phyloP scores from a whole-genome alignment of 169 alveolate genomes.

The Eimeria falciformis region DNA sequence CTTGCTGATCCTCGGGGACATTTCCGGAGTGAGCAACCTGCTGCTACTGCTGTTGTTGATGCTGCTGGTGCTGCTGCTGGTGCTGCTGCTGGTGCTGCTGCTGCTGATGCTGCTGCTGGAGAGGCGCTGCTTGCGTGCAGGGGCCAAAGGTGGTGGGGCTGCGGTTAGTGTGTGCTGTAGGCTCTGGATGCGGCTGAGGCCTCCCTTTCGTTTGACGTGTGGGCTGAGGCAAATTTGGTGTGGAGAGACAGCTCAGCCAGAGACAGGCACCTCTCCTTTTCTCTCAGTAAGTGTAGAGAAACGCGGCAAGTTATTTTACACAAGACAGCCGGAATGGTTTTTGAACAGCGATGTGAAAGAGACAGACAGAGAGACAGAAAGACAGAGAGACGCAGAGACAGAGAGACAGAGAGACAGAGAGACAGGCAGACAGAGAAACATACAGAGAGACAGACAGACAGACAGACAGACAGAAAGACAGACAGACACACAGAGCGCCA shows the following conservation, averaged over 20 bases:
- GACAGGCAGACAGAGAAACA: neutral
- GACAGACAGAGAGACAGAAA: no score
- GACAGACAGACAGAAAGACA: slow-evolving; percentile 1
- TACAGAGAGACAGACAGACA: neutral
- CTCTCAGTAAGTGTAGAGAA: no score
- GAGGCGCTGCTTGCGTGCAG: no score
- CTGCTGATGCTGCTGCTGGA: no score
- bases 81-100: slow-evolving; percentile 37
- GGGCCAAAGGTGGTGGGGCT: neutral
- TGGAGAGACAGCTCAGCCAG: no score
- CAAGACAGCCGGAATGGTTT: no score
- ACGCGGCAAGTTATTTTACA: no score
- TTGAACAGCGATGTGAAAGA: no score
- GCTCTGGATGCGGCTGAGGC: neutral
- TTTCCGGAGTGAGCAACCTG: neutral
- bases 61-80: slow-evolving; percentile 35
- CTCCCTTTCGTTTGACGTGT: no score
- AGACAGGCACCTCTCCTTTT: no score
- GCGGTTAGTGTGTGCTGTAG: neutral
- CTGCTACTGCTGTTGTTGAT: neutral
- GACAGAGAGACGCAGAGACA: no score
- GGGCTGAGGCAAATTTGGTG: no score
- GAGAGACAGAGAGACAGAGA: neutral
- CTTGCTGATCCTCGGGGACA: neutral
- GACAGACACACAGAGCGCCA: slow-evolving; percentile 2